Conservation (phyloP, 768 basidiomycete species). For the Steccherinum ochraceum region DNA sequence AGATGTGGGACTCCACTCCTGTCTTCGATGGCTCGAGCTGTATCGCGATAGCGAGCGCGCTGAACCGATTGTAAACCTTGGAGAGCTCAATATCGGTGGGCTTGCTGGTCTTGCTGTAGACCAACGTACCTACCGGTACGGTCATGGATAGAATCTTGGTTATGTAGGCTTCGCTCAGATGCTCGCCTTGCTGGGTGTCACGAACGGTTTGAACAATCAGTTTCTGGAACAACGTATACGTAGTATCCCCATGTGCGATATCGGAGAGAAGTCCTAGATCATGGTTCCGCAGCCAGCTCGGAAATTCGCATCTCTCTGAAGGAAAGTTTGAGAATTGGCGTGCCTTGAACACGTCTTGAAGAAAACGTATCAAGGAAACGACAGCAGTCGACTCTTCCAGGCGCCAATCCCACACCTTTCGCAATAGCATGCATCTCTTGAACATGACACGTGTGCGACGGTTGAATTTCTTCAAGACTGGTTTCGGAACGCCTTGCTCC, state of each 20-base stretch:
- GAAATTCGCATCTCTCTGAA: slow-evolving; percentile 57
- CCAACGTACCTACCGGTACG: slow-evolving; percentile 64
- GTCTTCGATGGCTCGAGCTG: slow-evolving; percentile 53
- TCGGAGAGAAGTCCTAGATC: slow-evolving; percentile 48
- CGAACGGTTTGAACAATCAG: slow-evolving; percentile 62
- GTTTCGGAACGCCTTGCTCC: slow-evolving; percentile 25
- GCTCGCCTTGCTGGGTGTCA: slow-evolving; percentile 23
- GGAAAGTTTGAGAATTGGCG: slow-evolving; percentile 71
- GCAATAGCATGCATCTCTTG: slow-evolving; percentile 68
- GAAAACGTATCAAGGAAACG: slow-evolving; percentile 49
- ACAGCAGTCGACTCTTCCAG: slow-evolving; percentile 36
- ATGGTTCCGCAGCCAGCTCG: slow-evolving; percentile 56
- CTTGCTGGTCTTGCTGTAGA: slow-evolving; percentile 49
- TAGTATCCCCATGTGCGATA: slow-evolving; percentile 53
- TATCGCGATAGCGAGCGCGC: slow-evolving; percentile 62
- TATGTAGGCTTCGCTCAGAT: slow-evolving; percentile 27
- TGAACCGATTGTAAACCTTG: slow-evolving; percentile 78
- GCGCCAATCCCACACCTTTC: slow-evolving; percentile 72
- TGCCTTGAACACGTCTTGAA: slow-evolving; percentile 69
- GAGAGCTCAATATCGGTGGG: slow-evolving; percentile 54
- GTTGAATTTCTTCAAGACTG: slow-evolving; percentile 50
- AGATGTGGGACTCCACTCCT: slow-evolving; percentile 45
- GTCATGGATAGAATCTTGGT: slow-evolving; percentile 69
- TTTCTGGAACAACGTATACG: slow-evolving; percentile 78
- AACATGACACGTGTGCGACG: slow-evolving; percentile 64